phyloP scores from a whole-genome alignment of 257 asterid genomes.

The Jacaranda copaia region DNA sequence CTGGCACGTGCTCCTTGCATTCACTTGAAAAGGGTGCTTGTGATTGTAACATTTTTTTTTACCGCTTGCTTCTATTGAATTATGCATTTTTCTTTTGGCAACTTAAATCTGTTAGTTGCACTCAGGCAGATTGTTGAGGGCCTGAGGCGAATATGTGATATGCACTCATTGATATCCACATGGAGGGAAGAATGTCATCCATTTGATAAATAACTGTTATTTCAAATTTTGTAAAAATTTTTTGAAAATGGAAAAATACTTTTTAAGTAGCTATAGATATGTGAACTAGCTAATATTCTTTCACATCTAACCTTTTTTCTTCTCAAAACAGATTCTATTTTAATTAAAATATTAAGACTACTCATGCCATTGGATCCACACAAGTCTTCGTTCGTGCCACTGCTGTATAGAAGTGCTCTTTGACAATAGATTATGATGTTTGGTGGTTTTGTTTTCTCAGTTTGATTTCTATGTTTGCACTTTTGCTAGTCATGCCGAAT shows the following conservation, averaged over 20 bases:
- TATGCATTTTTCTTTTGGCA: background rate
- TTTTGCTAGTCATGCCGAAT: background rate
- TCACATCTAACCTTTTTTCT: background rate
- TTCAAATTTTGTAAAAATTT: background rate
- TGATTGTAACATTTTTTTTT: background rate
- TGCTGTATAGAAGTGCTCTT: background rate
- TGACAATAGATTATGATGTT: background rate
- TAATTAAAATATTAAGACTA: background rate
- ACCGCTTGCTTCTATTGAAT: background rate
- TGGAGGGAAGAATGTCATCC: background rate
- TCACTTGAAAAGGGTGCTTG: background rate
- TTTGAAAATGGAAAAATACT: background rate
- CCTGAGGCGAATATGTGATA: background rate
- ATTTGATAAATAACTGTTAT: background rate
- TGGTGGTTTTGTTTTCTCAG: constrained; percentile 4
- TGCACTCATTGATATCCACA: background rate
- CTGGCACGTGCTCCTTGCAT: background rate
- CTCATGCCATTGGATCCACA: background rate
- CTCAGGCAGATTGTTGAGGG: background rate
- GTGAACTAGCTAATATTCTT: background rate
- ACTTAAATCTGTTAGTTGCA: background rate
- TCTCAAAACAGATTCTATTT: background rate
- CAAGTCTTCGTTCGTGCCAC: background rate
- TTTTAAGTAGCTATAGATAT: background rate
- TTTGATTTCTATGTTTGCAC: background rate